Percentiles rank a stretch among this genome's conserved stretches.
Conservation (phyloP, 1,284 basidiomycete species). For the Sanghuangporus weigelae region DNA sequence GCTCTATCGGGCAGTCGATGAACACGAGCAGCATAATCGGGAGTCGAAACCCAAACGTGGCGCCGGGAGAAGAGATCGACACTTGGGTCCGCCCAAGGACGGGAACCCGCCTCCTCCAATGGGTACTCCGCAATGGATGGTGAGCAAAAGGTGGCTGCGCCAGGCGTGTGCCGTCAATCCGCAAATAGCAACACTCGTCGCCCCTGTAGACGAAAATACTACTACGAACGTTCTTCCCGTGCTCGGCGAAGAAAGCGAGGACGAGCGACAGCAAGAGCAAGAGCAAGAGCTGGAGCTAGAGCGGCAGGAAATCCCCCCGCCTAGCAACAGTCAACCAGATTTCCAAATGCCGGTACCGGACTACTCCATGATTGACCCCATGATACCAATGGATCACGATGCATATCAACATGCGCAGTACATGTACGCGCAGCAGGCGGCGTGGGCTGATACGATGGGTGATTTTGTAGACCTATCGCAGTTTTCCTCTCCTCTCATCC, state of each 20-base stretch:
- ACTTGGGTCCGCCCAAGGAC: constrained; percentile 52
- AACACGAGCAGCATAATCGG: constrained; percentile 7
- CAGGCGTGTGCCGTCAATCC: constrained; percentile 35
- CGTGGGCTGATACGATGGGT: constrained; percentile 4
- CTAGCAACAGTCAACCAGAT: not conserved
- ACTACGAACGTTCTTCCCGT: not conserved
- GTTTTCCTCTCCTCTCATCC: not conserved
- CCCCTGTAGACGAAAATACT: not conserved
- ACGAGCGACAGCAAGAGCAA: constrained; percentile 5
- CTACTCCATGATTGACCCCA: not conserved
- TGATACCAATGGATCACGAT: not conserved
- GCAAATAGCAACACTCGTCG: constrained; percentile 39
- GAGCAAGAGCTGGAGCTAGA: too few relatives aligned
- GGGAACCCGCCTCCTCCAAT: constrained; percentile 53
- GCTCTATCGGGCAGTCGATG: constrained; percentile 10
- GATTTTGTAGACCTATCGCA: constrained; percentile 2
- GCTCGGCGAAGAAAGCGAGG: constrained; percentile 14
- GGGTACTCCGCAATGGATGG: constrained; percentile 67
- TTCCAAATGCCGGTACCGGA: not conserved
- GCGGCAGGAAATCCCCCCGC: not conserved
- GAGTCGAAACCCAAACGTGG: constrained; percentile 49
- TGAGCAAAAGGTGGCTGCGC: constrained; percentile 57
- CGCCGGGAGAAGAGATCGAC: constrained; percentile 47
- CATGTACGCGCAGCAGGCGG: constrained; percentile 2
- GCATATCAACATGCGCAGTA: constrained; percentile 1